phyloP scores from a whole-genome alignment of 108 stramenopile genomes.

The Pelagomonas calceolata region DNA sequence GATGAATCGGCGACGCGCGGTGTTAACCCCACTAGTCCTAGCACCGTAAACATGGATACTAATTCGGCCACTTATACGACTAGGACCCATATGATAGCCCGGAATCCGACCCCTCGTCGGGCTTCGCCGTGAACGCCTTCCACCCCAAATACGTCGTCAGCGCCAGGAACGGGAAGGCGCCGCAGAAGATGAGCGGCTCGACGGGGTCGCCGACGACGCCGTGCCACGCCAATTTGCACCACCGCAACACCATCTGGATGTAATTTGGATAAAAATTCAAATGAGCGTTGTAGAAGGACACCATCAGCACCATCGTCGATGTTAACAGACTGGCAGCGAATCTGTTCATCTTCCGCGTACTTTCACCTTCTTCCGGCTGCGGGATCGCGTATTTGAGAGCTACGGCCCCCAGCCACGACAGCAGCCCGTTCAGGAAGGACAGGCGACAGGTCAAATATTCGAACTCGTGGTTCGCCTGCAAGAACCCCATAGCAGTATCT shows the following conservation, averaged over 20 bases:
- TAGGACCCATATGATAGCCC: no score
- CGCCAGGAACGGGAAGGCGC: no score
- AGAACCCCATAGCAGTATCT: constrained; percentile 10
- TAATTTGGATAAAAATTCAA: not conserved
- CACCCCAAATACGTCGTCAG: no score
- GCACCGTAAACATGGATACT: no score
- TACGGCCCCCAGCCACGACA: constrained; percentile 42
- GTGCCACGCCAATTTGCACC: not conserved
- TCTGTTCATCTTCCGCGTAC: constrained; percentile 39
- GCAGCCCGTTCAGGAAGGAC: constrained; percentile 42
- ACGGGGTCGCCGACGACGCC: no score
- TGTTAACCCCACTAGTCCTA: no score
- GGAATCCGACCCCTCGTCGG: no score
- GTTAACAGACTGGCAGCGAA: constrained; percentile 22
- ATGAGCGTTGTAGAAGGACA: constrained; percentile 35
- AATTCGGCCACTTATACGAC: no score
- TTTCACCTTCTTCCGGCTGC: constrained; percentile 14
- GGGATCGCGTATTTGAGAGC: constrained; percentile 30
- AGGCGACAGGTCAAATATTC: constrained; percentile 40
- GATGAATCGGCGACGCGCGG: no score
- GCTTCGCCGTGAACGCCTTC: no score
- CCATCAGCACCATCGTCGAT: constrained; percentile 29
- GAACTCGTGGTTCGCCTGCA: constrained; percentile 13
- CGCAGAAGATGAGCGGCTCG: no score
- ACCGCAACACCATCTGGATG: not conserved